A percentile compares a stretch with the other conserved stretches of the same genome.
These are phyloP conservation scores for Solanum okadae DNA, from an alignment of 257 asterid genomes.

Conservation along the genomic window DNA sequence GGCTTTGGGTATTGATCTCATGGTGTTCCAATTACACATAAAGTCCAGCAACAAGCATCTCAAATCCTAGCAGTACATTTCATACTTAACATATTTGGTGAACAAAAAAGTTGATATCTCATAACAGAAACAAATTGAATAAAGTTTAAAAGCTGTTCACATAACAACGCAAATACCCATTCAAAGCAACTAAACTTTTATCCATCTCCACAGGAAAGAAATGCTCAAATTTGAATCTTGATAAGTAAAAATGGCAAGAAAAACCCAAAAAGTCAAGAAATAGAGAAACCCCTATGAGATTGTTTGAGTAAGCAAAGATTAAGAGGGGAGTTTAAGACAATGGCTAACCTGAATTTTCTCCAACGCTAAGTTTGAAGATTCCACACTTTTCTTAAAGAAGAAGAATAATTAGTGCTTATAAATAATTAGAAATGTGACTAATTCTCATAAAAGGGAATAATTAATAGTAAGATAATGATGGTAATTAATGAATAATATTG, in stretches of 20 bases:
- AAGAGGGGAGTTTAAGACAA: not conserved
- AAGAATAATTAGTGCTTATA: not conserved
- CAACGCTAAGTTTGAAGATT: not conserved
- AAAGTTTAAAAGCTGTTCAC: not conserved
- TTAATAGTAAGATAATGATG: not conserved
- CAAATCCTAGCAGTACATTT: not conserved
- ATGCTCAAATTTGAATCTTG: not conserved
- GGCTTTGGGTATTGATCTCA: not conserved
- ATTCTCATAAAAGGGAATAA: not conserved
- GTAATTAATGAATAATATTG: not conserved
- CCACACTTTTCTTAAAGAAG: not conserved
- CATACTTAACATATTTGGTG: not conserved
- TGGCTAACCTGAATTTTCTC: slow-evolving; percentile 1
- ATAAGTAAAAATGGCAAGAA: not conserved
- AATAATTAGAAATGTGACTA: not conserved
- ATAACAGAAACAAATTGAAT: not conserved
- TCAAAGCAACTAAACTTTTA: not conserved
- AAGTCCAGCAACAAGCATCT: not conserved
- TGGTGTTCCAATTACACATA: not conserved
- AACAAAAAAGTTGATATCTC: not conserved
- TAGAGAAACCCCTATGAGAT: not conserved
- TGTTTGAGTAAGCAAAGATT: not conserved
- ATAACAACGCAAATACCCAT: not conserved
- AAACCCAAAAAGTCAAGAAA: not conserved
- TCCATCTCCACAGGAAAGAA: not conserved